Conservation (phyloP, 1,284 basidiomycete genomes). For the Cryptococcus jaspeensis region DNA sequence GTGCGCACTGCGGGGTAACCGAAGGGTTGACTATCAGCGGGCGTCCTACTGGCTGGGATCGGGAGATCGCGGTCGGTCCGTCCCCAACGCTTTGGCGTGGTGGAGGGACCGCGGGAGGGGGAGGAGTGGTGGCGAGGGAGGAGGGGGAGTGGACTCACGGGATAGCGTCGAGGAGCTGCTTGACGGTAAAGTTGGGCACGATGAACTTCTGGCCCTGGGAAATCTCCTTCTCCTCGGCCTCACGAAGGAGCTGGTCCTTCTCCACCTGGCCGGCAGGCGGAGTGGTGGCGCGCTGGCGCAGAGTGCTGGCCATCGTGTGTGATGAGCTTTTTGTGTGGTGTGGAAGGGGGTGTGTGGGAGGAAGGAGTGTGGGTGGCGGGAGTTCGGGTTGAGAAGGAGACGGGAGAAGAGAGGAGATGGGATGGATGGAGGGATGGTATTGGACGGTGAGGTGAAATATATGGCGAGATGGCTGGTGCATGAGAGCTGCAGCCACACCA, state of each 20-base stretch:
- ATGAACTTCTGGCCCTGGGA: slow-evolving; percentile 49
- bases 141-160: slow-evolving; percentile 59
- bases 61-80: neutral
- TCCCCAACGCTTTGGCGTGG: too few relatives aligned
- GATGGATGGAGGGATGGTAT: too few relatives aligned
- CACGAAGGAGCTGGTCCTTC: slow-evolving; percentile 44
- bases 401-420: too few relatives aligned
- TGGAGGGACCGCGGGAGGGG: neutral
- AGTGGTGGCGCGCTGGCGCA: slow-evolving; percentile 41
- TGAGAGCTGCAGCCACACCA: too few relatives aligned
- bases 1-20: slow-evolving; percentile 61
- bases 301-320: slow-evolving; percentile 35
- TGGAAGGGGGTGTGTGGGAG: too few relatives aligned
- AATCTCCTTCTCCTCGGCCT: slow-evolving; percentile 47
- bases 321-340: neutral
- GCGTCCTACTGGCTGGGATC: neutral
- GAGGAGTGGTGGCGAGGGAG: too few relatives aligned
- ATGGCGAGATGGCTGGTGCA: too few relatives aligned
- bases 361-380: too few relatives aligned
- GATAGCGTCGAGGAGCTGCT: slow-evolving; percentile 72
- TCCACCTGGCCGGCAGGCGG: slow-evolving; percentile 36
- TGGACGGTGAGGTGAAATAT: too few relatives aligned
- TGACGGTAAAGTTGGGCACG: slow-evolving; percentile 51
- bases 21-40: too few relatives aligned
- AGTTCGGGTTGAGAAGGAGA: too few relatives aligned